Conservation (phyloP, 441 rosid species). For the Macaranga tanarius region DNA sequence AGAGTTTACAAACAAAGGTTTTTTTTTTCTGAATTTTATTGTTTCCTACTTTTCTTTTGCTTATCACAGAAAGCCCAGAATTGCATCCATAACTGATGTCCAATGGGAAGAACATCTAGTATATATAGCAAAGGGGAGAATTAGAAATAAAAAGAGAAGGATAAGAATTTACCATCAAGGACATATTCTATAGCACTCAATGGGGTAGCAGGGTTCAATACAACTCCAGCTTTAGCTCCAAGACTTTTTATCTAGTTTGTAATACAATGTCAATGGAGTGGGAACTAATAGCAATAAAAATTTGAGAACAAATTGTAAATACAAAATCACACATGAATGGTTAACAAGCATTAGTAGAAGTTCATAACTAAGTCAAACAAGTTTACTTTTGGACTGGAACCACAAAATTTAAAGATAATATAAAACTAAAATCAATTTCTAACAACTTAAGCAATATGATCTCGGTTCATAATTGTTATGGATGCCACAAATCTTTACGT, state of each 20-base stretch:
- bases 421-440: not conserved
- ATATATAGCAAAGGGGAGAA: not conserved
- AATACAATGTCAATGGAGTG: slow-evolving; percentile 19
- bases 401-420: not conserved
- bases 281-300: slow-evolving; percentile 19
- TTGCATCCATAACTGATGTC: not conserved
- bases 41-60: not conserved
- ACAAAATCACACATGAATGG: not conserved
- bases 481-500: not conserved
- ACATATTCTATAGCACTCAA: slow-evolving; percentile 78
- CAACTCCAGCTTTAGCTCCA: slow-evolving; percentile 99
- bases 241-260: slow-evolving; percentile 65
- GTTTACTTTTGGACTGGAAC: not conserved
- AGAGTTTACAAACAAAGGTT: not conserved
- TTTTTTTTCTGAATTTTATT: not conserved
- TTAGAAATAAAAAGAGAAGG: not conserved
- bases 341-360: slow-evolving; percentile 15
- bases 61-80: not conserved
- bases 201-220: slow-evolving; percentile 88
- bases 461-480: not conserved
- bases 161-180: slow-evolving; percentile 69
- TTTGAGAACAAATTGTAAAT: slow-evolving; percentile 1
- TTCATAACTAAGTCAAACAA: slow-evolving; percentile 6
- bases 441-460: not conserved
- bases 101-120: not conserved